phyloP scores from a whole-genome alignment of 2,329 filamentous ascomycete species.

The Botryotinia calthae region DNA sequence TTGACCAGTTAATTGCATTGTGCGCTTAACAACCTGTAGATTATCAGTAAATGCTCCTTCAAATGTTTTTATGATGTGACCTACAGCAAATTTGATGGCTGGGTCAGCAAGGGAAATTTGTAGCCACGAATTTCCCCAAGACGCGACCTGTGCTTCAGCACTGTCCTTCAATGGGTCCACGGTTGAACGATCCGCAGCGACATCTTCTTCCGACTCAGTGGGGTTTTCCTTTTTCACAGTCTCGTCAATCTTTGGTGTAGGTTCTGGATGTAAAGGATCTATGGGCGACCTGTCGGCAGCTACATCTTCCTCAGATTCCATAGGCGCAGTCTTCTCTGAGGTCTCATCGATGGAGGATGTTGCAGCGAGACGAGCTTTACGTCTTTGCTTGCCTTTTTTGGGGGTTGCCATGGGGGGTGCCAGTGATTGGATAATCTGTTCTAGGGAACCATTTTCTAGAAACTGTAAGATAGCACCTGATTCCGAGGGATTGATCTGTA shows the following conservation, averaged over 20 bases:
- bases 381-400: constrained; percentile 17
- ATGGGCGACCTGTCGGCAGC: constrained; percentile 32
- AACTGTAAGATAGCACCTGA: constrained; percentile 32
- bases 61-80: constrained; percentile 37
- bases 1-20: constrained; percentile 77
- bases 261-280: constrained; percentile 30
- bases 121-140: constrained; percentile 58
- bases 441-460: constrained; percentile 20
- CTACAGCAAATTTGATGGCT: constrained; percentile 70
- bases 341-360: constrained; percentile 26
- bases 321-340: constrained; percentile 28
- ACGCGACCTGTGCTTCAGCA: constrained; percentile 39
- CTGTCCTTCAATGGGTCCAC: constrained; percentile 26
- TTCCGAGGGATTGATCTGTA: constrained; percentile 32
- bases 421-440: constrained; percentile 27
- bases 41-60: constrained; percentile 20
- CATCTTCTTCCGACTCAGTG: constrained; percentile 34
- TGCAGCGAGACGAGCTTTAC: constrained; percentile 7
- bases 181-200: constrained; percentile 33
- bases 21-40: constrained; percentile 71
- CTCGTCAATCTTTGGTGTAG: constrained; percentile 24
- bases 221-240: constrained; percentile 26
- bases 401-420: neutral
- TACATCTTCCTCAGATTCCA: constrained; percentile 35
- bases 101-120: constrained; percentile 54